Conservation (phyloP, 2,329 filamentous ascomycete genomes). For the Fusarium sp. region DNA sequence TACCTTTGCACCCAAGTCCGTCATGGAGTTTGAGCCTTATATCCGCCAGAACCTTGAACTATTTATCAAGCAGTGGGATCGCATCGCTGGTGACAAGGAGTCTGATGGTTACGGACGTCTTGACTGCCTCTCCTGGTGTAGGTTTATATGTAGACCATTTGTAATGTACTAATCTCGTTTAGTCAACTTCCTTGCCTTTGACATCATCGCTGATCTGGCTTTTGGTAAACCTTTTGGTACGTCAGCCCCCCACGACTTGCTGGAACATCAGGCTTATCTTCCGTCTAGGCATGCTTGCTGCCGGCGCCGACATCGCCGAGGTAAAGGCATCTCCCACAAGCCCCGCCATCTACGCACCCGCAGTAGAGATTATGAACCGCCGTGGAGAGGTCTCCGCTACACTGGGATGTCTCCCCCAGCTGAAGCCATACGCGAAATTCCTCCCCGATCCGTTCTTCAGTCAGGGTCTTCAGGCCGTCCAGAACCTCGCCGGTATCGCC, state of each 20-base stretch:
- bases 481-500: slow-evolving; percentile 87
- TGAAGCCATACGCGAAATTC: slow-evolving; percentile 83
- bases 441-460: slow-evolving; percentile 85
- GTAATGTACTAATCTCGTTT: neutral
- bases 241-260: fast-evolving
- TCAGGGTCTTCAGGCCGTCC: slow-evolving; percentile 76
- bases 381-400: slow-evolving; percentile 86
- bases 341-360: slow-evolving; percentile 74
- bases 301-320: slow-evolving; percentile 79
- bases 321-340: slow-evolving; percentile 69
- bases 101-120: slow-evolving; percentile 66
- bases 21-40: slow-evolving; percentile 88
- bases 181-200: slow-evolving; percentile 62
- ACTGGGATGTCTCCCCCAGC: slow-evolving; percentile 74
- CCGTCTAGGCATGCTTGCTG: slow-evolving; percentile 69
- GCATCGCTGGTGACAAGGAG: slow-evolving; percentile 64
- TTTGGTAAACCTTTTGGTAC: slow-evolving; percentile 60
- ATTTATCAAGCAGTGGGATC: slow-evolving; percentile 80
- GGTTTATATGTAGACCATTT: fast-evolving
- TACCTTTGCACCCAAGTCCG: slow-evolving; percentile 85
- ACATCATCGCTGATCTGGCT: slow-evolving; percentile 59
- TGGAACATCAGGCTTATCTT: fast-evolving
- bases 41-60: slow-evolving; percentile 81
- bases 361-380: slow-evolving; percentile 90
- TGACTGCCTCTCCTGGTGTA: slow-evolving; percentile 79